Percentiles rank a stretch among this genome's conserved stretches.
Conservation (phyloP, 768 basidiomycete genomes). For the Tulasnella sp. region DNA sequence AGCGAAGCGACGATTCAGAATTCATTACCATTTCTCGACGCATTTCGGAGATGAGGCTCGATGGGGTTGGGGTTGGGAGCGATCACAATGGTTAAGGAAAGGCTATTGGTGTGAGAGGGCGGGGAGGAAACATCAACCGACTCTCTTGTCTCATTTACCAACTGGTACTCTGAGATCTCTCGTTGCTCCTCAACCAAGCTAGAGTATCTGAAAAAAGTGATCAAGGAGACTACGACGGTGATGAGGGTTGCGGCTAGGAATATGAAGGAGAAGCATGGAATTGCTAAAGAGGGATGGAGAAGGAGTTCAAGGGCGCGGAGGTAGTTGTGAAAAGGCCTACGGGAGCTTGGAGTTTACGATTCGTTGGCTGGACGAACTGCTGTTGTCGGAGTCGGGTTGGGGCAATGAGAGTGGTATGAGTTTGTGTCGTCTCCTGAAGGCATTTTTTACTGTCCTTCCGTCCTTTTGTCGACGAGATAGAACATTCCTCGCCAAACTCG, state of each 20-base stretch:
- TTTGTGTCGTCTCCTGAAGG: too few relatives aligned
- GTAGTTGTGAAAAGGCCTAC: constrained; percentile 55
- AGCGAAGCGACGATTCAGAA: constrained; percentile 71
- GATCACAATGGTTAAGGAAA: constrained; percentile 77
- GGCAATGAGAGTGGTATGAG: too few relatives aligned
- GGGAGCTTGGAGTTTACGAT: constrained; percentile 61
- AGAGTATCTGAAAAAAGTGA: constrained; percentile 53
- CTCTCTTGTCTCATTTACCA: constrained; percentile 33
- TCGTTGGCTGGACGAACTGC: constrained; percentile 37
- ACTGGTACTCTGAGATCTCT: constrained; percentile 23
- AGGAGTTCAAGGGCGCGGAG: constrained; percentile 66
- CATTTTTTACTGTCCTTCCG: too few relatives aligned
- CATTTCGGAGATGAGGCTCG: constrained; percentile 49
- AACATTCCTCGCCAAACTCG: too few relatives aligned
- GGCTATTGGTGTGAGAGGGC: too few relatives aligned
- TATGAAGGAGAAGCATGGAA: constrained; percentile 63
- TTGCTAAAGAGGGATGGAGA: constrained; percentile 64
- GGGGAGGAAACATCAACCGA: constrained; percentile 71
- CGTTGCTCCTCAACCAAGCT: constrained; percentile 37
- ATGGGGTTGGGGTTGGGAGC: constrained; percentile 58
- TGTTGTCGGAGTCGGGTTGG: constrained; percentile 23
- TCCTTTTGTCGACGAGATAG: too few relatives aligned
- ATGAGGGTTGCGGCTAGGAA: constrained; percentile 85
- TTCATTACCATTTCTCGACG: constrained; percentile 62
- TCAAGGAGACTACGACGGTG: constrained; percentile 85